These are phyloP conservation scores for Fomitiporia mediterranea DNA, from an alignment of 1,284 basidiomycete species.

Conservation along the genomic window DNA sequence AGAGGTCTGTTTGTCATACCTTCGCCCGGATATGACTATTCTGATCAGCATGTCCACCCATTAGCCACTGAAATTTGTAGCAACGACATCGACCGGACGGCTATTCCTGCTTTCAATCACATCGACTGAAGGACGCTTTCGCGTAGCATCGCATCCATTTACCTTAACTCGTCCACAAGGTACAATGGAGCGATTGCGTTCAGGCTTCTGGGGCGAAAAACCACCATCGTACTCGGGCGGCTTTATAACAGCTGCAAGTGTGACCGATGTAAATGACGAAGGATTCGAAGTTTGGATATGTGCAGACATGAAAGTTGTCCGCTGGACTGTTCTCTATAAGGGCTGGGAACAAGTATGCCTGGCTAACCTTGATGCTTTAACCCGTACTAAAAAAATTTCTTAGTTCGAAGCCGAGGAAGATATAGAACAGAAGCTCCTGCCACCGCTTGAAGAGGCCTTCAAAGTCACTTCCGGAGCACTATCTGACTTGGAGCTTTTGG, in stretches of 20 bases:
- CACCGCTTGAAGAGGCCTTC: background rate
- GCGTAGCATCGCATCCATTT: slow-evolving; percentile 52
- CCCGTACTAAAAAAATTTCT: background rate
- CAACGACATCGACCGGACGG: slow-evolving; percentile 60
- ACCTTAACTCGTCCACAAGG: slow-evolving; percentile 47
- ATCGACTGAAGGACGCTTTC: slow-evolving; percentile 62
- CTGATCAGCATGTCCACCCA: slow-evolving; percentile 3
- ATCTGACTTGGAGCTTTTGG: slow-evolving; percentile 20
- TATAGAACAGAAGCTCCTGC: background rate
- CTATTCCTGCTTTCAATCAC: slow-evolving; percentile 62
- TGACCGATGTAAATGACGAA: slow-evolving; percentile 4
- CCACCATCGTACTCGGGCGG: slow-evolving; percentile 10
- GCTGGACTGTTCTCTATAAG: slow-evolving; percentile 21
- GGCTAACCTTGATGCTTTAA: background rate
- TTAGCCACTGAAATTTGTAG: slow-evolving; percentile 62
- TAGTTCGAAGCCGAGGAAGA: slow-evolving; percentile 18
- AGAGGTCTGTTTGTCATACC: slow-evolving; percentile 44
- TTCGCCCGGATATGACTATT: no score
- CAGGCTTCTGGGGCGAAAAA: slow-evolving; percentile 7
- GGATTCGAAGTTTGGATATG: slow-evolving; percentile 21
- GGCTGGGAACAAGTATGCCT: slow-evolving; percentile 21
- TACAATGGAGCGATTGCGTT: slow-evolving; percentile 9
- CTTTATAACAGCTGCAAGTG: slow-evolving; percentile 7
- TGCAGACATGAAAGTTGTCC: slow-evolving; percentile 18
- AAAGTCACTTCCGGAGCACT: slow-evolving; percentile 2